Base-by-base conservation (phyloP, 2,329 filamentous ascomycete species). In the Cladophialophora carrionii region DNA sequence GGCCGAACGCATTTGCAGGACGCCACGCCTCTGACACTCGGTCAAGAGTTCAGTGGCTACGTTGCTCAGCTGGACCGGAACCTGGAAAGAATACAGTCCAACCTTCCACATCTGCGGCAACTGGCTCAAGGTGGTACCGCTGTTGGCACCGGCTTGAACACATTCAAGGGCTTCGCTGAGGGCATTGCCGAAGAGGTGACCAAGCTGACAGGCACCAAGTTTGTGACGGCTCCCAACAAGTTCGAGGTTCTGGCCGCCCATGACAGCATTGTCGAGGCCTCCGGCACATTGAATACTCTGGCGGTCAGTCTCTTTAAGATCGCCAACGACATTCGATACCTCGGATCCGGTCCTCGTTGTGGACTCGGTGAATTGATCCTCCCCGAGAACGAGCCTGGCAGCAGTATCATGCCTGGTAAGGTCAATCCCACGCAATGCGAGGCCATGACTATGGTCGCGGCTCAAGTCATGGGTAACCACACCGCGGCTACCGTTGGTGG, bases 351-450 rank as follows among this genome's bases (percentile, higher is more conserved):
- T 17, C 95, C 95, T 62, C 92, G 95, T 66, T 98, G 95, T 80
- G 95, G 95, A 75, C 89, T 98, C 24, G 94, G 93, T 71, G 95
- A 99, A 83, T 87, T 99, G 69, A 86, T 87, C 75, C 87, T 99
- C 58, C 95, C 95, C 29, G 95, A 99, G 83, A 99, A 99, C 82
- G 95, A 99, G 84, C 95, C 95, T 37, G 94, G 94, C 70, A 95
- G 90, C 75, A 96, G 91, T 73, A 98, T 99, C 84, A 99, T 99
- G 95, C 95, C 95, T 52, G 95, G 95, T 75, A 99, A 99, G 84
- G 95, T 99, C 78, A 99, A 99, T 84, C 95, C 95, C 34, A 99
- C 95, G 34, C 95, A 99, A 82, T 96, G 92, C 81, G 95, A 99
- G 84, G 91, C 92, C 68, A 83, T 99, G 78, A 98, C 95, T 73